Percentiles rank a stretch among this genome's conserved stretches.
These are phyloP conservation scores for Neurospora intermedia DNA, from an alignment of 495 filamentous ascomycete species.

Conservation along the genomic window DNA sequence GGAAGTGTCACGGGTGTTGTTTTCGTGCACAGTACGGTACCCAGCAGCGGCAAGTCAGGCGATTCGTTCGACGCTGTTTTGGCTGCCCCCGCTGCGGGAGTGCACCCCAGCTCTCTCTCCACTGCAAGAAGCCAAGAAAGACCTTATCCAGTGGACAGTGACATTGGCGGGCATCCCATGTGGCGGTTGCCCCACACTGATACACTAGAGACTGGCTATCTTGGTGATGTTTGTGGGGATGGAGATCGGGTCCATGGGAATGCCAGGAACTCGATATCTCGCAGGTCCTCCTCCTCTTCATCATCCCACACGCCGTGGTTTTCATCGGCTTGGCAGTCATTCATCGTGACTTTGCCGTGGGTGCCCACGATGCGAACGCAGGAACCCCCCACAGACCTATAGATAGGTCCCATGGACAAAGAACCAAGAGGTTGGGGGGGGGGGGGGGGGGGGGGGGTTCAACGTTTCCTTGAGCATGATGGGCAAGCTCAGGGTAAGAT, in stretches of 20 bases:
- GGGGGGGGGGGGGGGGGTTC: too few relatives aligned
- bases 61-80: background rate
- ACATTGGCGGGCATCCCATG: background rate
- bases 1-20: background rate
- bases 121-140: background rate
- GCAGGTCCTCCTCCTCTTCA: background rate
- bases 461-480: background rate
- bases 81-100: background rate
- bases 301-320: background rate
- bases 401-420: background rate
- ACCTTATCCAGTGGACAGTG: background rate
- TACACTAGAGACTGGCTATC: background rate
- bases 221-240: background rate
- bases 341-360: background rate
- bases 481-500: background rate
- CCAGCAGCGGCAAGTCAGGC: background rate
- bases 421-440: background rate
- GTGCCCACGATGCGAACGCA: background rate
- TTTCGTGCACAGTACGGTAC: background rate
- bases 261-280: background rate
- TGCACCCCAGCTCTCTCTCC: background rate
- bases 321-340: background rate
- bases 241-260: background rate
- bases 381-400: background rate
- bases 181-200: background rate